Evolutionary conservation across 1,284 basidiomycete species (phyloP).

Genomic region (Microbotryum lychnidis-dioicae): DNA sequence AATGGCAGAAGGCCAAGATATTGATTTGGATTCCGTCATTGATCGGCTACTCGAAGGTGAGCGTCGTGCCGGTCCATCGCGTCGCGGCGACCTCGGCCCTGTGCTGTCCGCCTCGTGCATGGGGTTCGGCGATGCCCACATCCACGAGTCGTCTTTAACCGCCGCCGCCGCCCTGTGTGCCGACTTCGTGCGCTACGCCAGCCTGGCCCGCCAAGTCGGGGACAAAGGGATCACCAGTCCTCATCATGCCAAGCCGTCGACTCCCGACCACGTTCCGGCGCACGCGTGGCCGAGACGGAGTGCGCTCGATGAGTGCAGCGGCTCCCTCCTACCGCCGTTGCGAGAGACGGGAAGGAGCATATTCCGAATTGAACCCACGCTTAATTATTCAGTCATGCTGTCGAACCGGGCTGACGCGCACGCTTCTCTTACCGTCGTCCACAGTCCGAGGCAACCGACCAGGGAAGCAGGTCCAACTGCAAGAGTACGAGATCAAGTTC

Average conservation of each 20-base stretch:
- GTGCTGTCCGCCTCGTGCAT: neutral
- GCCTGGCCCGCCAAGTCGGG: neutral
- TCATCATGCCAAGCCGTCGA: no score
- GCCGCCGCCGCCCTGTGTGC: neutral
- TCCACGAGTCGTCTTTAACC: neutral
- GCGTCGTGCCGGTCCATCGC: constrained; percentile 36
- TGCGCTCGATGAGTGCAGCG: neutral
- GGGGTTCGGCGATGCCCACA: neutral
- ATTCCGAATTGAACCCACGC: no score
- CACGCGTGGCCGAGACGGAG: neutral
- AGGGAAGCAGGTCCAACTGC: constrained; percentile 84
- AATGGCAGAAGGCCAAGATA: constrained; percentile 55
- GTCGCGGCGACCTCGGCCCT: neutral
- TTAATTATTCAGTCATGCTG: neutral
- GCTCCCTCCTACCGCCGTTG: no score
- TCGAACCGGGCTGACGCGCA: neutral
- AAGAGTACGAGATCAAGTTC: constrained; percentile 94
- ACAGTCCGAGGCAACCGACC: constrained; percentile 86
- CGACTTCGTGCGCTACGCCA: neutral
- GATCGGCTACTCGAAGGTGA: constrained; percentile 91
- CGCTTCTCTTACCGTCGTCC: neutral
- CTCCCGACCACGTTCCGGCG: no score
- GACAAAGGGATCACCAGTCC: neutral
- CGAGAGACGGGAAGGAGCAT: no score
- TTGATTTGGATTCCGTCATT: constrained; percentile 96